Base-by-base conservation (phyloP, 106 monocot species). In the Chionographis japonica region DNA sequence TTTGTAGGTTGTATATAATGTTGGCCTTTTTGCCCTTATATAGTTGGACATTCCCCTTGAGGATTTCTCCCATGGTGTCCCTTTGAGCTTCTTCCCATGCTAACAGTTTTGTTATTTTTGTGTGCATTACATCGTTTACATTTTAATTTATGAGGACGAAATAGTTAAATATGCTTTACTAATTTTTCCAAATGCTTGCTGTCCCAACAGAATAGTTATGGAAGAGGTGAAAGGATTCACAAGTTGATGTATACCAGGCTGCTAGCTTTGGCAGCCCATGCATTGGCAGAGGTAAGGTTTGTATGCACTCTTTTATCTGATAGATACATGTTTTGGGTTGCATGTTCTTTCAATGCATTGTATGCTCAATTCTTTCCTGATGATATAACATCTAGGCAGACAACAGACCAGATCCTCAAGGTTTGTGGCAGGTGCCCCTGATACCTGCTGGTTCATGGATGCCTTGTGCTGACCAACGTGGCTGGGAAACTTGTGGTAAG, bases 251-350 rank as follows among this genome's bases (percentile, higher is more conserved):
- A 85, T 60, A 59, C 65, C 3, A 83, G 88, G 71, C 75, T 98
- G 69, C 76, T 87, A 50, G 85, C 85, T 70, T 75, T 98, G 77
- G 87, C 93, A 50, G 81, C 93, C 42, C 98, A 93, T 86, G 90
- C 93, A 8, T 81, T 98, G 69, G 92, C 98, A 74, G 93, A 93
- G 80, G 98, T 93, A 85, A 54, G 62, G 35, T 77, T 64, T 63
- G 52, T 16, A 46, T 20, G 42, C 50, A 49, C 37, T 40, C 10
- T 14, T 56, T 12, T 37, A 10, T 7, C 9, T 46, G 8, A 46
- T 46, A 5, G 46, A 6, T 46, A 46, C 46, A 46, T 46, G 46
- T 46, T 6, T 27, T 27, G 10, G 18, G n/a, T 4, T 20, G 53
- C 19, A 8, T 42, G 8, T 52, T 13, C 38, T 39, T 12, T 18